These are phyloP conservation scores for Taxillus chinensis DNA, from an alignment of 164 flowering plant species.

Conservation along the genomic window DNA sequence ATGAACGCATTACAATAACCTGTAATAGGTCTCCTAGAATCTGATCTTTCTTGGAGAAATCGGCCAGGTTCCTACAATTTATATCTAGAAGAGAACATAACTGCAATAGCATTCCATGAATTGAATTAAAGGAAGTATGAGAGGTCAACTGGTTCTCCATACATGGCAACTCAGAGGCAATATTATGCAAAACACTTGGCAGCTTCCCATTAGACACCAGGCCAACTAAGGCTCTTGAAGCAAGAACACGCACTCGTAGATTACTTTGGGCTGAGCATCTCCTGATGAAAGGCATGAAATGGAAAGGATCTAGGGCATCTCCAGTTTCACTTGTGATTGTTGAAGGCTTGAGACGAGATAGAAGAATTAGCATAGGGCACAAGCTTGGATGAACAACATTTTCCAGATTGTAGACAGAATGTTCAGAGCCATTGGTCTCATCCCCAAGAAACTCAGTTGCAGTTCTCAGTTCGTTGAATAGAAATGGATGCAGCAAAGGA, in stretches of 20 bases:
- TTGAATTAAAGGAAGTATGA: constrained; percentile 41
- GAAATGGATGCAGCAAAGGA: constrained; percentile 76
- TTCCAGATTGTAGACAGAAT: constrained; percentile 39
- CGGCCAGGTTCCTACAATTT: constrained; percentile 66
- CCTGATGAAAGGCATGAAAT: constrained; percentile 76
- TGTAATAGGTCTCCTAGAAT: constrained; percentile 49
- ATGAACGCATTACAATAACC: constrained; percentile 37
- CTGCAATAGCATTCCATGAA: constrained; percentile 87
- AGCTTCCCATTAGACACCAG: constrained; percentile 88
- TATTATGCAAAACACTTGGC: constrained; percentile 40
- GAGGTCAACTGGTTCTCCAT: constrained; percentile 12
- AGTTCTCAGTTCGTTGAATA: constrained; percentile 53
- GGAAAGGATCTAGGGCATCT: constrained; percentile 78
- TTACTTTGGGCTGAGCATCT: constrained; percentile 85
- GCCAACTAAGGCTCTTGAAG: constrained; percentile 81
- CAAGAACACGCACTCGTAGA: constrained; percentile 79
- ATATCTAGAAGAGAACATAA: constrained; percentile 59
- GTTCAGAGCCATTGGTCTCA: constrained; percentile 17
- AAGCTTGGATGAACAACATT: constrained; percentile 87
- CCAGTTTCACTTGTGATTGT: constrained; percentile 60
- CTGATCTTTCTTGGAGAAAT: constrained; percentile 49
- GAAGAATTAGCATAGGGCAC: constrained; percentile 81
- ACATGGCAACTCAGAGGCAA: constrained; percentile 63
- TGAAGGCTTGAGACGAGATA: constrained; percentile 98
- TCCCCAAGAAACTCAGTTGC: constrained; percentile 63